Percentiles rank a stretch among this genome's conserved stretches.
These are phyloP conservation scores for Trametes sp. DNA, from an alignment of 1,284 basidiomycete genomes.

Conservation along the genomic window DNA sequence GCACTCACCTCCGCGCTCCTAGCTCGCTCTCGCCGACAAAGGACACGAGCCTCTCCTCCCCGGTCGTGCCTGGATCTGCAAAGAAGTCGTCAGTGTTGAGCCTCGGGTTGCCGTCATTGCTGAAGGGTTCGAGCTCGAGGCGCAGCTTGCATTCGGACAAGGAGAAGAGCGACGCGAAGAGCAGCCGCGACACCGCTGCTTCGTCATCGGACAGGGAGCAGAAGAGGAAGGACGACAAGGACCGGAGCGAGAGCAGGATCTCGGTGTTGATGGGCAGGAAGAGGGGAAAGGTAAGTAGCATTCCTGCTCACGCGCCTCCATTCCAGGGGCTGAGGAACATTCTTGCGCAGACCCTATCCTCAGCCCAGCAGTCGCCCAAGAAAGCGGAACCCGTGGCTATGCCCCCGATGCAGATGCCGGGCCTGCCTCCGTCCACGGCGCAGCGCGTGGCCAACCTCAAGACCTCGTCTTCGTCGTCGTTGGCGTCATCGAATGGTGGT, in stretches of 20 bases:
- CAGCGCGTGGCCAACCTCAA: slow-evolving; percentile 83
- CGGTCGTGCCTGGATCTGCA: slow-evolving; percentile 61
- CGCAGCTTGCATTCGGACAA: slow-evolving; percentile 76
- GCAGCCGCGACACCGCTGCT: slow-evolving; percentile 50
- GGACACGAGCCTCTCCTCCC: slow-evolving; percentile 54
- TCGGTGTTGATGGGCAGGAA: slow-evolving; percentile 89
- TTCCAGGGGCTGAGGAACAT: slow-evolving; percentile 22
- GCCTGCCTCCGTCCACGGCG: slow-evolving; percentile 79
- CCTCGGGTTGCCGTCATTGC: slow-evolving; percentile 79
- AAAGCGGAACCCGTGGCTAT: slow-evolving; percentile 71
- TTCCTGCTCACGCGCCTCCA: slow-evolving; percentile 20
- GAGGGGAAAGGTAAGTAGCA: slow-evolving; percentile 81
- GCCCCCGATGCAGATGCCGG: slow-evolving; percentile 89
- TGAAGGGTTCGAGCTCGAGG: slow-evolving; percentile 84
- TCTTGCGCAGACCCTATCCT: slow-evolving; percentile 78
- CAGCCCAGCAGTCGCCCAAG: slow-evolving; percentile 69
- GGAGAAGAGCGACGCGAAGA: slow-evolving; percentile 61
- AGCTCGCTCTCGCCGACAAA: slow-evolving; percentile 58
- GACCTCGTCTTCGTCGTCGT: slow-evolving; percentile 53
- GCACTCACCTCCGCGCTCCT: slow-evolving; percentile 49
- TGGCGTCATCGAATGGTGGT: slow-evolving; percentile 51
- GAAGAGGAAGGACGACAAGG: slow-evolving; percentile 80
- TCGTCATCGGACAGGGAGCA: slow-evolving; percentile 62
- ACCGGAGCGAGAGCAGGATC: slow-evolving; percentile 85
- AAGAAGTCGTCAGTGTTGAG: slow-evolving; percentile 82